These are phyloP conservation scores for Ogataea neopini DNA, from an alignment of 805 yeast genomes.

Conservation along the genomic window DNA sequence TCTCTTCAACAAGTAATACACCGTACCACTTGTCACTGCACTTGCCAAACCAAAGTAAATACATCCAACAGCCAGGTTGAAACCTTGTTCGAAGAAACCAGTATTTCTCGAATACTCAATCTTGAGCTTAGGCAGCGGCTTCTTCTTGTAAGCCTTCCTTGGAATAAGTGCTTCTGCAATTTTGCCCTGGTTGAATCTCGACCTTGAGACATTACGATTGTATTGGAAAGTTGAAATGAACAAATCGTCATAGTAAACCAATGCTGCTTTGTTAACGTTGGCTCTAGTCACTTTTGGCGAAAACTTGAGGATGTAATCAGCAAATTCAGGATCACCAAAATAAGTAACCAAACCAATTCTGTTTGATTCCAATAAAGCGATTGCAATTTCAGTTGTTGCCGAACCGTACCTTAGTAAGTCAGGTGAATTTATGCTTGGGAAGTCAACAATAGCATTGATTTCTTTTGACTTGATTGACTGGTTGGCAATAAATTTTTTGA, in stretches of 20 bases:
- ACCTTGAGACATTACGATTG: background rate
- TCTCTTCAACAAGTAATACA: background rate
- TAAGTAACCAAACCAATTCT: slow-evolving; percentile 8
- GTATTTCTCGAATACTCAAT: slow-evolving; percentile 8
- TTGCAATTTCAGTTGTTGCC: slow-evolving; percentile 12
- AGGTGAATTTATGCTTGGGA: slow-evolving; percentile 7
- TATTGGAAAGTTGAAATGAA: slow-evolving; percentile 3
- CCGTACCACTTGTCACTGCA: slow-evolving; percentile 4
- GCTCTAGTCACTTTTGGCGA: slow-evolving; percentile 8
- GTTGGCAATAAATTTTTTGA: background rate
- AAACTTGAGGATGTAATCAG: slow-evolving; percentile 12
- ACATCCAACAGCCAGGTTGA: slow-evolving; percentile 6
- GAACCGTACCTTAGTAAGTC: slow-evolving; percentile 3
- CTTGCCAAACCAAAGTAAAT: background rate
- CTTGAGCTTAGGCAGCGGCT: slow-evolving; percentile 8
- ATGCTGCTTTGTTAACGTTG: background rate
- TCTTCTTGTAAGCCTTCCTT: background rate
- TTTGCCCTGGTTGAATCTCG: background rate
- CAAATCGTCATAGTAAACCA: slow-evolving; percentile 6
- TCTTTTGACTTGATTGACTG: slow-evolving; percentile 4
- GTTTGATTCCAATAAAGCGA: slow-evolving; percentile 4
- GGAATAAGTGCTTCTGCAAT: background rate
- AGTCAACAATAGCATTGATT: background rate
- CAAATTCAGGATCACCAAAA: slow-evolving; percentile 10
- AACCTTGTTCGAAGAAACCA: slow-evolving; percentile 13